phyloP scores from a whole-genome alignment of 371 early-diverging fungal species.

The Syncephalastrum sp. region DNA sequence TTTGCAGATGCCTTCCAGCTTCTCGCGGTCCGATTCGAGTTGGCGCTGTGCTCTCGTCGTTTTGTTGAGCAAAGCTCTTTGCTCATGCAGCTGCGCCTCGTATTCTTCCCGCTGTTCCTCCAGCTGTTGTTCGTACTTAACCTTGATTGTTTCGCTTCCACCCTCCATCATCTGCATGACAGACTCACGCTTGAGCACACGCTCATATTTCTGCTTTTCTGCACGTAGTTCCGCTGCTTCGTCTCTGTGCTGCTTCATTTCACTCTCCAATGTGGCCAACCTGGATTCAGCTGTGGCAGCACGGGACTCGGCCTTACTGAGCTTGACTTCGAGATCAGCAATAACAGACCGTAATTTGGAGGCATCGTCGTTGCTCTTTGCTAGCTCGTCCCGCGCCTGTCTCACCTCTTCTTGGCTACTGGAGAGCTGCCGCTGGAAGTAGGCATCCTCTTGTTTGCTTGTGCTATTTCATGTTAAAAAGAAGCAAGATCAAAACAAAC shows the following conservation, averaged over 20 bases:
- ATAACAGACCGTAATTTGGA: conserved; percentile 17
- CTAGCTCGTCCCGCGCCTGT: conserved; percentile 5
- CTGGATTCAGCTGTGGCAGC: conserved; percentile 17
- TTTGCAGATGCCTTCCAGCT: conserved; percentile 24
- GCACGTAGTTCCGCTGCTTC: conserved; percentile 23
- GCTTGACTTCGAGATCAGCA: conserved; percentile 29
- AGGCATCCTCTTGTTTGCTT: background rate
- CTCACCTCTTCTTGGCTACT: no score
- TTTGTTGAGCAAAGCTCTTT: conserved; percentile 39
- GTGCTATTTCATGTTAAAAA: background rate
- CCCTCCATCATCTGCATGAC: conserved; percentile 30
- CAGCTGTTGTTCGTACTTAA: conserved; percentile 40
- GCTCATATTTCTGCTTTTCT: conserved; percentile 35
- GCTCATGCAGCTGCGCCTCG: conserved; percentile 46
- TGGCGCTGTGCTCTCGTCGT: conserved; percentile 25
- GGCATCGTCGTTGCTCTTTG: conserved; percentile 19
- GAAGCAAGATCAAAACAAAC: background rate
- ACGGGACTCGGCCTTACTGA: conserved; percentile 27
- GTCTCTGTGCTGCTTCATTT: conserved; percentile 30
- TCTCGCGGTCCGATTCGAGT: conserved; percentile 30
- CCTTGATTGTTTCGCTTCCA: conserved; percentile 22
- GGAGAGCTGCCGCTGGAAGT: background rate
- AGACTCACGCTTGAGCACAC: conserved; percentile 32
- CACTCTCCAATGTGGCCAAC: conserved; percentile 20
- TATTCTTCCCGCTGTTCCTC: conserved; percentile 47